A percentile compares a stretch with the other conserved stretches of the same genome.
Evolutionary conservation across 306 rosid species (phyloP).

Genomic region (Cotoneaster glaucophyllus): DNA sequence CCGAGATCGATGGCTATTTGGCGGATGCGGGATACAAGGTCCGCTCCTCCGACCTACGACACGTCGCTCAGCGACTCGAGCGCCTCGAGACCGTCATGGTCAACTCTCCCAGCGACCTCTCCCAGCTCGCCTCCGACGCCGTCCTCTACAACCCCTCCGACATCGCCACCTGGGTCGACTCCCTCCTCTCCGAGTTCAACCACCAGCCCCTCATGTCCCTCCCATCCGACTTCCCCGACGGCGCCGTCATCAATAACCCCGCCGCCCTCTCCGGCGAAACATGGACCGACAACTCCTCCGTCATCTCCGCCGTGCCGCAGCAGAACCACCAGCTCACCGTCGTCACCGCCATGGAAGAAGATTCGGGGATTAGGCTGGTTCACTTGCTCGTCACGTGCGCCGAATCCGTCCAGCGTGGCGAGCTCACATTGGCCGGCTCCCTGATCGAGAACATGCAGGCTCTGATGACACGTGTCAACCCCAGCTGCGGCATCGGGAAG

Average conservation of each 20-base stretch:
- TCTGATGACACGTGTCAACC: slow-evolving; percentile 48
- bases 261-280: not conserved
- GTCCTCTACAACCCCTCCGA: slow-evolving; percentile 71
- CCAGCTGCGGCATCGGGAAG: slow-evolving; percentile 73
- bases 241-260: slow-evolving; percentile 23
- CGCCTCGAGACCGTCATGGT: slow-evolving; percentile 55
- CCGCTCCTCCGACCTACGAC: slow-evolving; percentile 61
- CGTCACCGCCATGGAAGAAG: slow-evolving; percentile 61
- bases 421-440: slow-evolving; percentile 58
- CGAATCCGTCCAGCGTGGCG: slow-evolving; percentile 66
- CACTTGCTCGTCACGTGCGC: slow-evolving; percentile 84
- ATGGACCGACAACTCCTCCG: slow-evolving; percentile 17
- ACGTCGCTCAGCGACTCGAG: slow-evolving; percentile 65
- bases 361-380: slow-evolving; percentile 73
- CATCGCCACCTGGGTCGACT: slow-evolving; percentile 69
- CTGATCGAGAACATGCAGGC: slow-evolving; percentile 70
- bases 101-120: slow-evolving; percentile 49
- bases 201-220: slow-evolving; percentile 21
- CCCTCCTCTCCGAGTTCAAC: slow-evolving; percentile 60
- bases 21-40: slow-evolving; percentile 74
- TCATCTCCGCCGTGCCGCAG: not conserved
- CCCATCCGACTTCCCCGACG: slow-evolving; percentile 42
- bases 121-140: slow-evolving; percentile 54
- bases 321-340: slow-evolving; percentile 34
- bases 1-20: slow-evolving; percentile 53